Conservation (phyloP, 495 filamentous ascomycete genomes). For the Aspergillus saccharolyticus region DNA sequence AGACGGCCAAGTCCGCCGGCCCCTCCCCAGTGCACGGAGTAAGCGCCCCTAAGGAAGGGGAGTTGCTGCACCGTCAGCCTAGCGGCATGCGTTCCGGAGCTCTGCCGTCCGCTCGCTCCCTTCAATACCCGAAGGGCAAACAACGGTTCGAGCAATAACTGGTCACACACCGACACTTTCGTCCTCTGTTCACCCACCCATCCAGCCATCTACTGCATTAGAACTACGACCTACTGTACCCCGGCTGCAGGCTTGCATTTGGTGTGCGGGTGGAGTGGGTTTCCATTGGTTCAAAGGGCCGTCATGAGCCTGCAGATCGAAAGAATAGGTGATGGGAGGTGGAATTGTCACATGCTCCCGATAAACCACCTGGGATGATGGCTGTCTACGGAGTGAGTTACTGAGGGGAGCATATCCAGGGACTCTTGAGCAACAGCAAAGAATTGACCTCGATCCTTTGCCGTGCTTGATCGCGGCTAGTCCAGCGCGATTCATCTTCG, state of each 20-base stretch:
- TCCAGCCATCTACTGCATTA: not conserved
- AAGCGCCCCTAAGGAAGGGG: not conserved
- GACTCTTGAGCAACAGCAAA: not conserved
- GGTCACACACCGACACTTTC: conserved; percentile 6
- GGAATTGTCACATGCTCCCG: conserved; percentile 4
- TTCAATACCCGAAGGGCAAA: conserved; percentile 2
- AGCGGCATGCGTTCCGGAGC: conserved; percentile 4
- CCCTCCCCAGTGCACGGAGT: too few species aligned
- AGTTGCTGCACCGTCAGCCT: not conserved
- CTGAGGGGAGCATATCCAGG: not conserved
- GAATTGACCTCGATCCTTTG: not conserved
- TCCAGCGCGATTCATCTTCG: conserved; percentile 8
- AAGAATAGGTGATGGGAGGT: not conserved
- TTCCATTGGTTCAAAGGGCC: conserved; percentile 2
- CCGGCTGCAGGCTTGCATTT: conserved; percentile 1
- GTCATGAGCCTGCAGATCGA: conserved; percentile 7
- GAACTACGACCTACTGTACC: not conserved
- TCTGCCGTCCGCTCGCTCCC: conserved; percentile 1
- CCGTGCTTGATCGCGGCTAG: conserved; percentile 10
- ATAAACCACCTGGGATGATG: not conserved
- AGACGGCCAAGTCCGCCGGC: not conserved
- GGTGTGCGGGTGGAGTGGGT: not conserved
- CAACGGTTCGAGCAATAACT: not conserved
- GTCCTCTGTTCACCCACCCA: not conserved
- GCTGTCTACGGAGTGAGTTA: not conserved